Evolutionary conservation across 2,329 filamentous ascomycete species (phyloP).

Genomic region (Ceratocystis diversiconidia): DNA sequence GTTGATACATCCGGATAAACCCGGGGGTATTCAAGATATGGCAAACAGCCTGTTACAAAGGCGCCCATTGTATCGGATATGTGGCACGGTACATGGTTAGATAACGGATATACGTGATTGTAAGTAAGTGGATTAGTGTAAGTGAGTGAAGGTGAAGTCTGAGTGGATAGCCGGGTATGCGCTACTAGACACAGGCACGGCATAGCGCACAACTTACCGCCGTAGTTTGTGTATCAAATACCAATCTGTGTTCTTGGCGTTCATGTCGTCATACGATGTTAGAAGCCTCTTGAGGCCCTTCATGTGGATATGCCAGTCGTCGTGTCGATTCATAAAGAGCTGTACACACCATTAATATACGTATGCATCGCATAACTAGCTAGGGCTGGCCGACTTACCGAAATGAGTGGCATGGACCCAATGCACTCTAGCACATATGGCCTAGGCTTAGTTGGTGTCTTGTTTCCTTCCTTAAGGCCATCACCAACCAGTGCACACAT

Average conservation of each 20-base stretch:
- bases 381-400: constrained; percentile 9
- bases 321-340: constrained; percentile 16
- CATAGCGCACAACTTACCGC: constrained; percentile 6
- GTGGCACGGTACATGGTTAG: not conserved
- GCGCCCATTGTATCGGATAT: constrained; percentile 16
- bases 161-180: too few relatives aligned
- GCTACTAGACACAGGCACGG: too few relatives aligned
- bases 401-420: constrained; percentile 17
- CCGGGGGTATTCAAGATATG: constrained; percentile 17
- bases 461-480: constrained; percentile 15
- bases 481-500: constrained; percentile 18
- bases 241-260: constrained; percentile 14
- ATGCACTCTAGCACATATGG: constrained; percentile 18
- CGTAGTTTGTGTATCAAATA: constrained; percentile 17
- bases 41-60: constrained; percentile 11
- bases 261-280: constrained; percentile 12
- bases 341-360: not conserved
- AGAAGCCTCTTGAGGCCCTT: constrained; percentile 16
- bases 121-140: not conserved
- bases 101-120: not conserved
- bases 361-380: not conserved
- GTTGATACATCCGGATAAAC: constrained; percentile 14
- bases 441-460: constrained; percentile 10
- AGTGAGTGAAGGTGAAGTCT: too few relatives aligned
- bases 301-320: constrained; percentile 18